Percentiles rank a stretch among this genome's conserved stretches.
Conservation (phyloP, 139 green algal species). For the Micromonas pusilla region DNA sequence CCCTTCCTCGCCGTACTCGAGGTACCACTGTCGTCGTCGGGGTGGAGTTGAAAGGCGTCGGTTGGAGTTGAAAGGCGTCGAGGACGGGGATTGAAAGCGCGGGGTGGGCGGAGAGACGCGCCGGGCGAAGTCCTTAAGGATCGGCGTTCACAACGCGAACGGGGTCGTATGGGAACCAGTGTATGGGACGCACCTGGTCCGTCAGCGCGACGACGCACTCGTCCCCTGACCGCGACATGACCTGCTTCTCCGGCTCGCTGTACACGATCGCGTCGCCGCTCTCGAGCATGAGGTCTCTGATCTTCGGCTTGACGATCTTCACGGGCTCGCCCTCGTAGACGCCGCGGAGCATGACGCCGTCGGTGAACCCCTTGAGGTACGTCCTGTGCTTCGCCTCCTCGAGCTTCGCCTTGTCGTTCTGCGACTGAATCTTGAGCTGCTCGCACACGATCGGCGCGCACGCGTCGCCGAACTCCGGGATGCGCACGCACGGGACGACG, state of each 20-base stretch:
- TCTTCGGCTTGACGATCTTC: constrained; percentile 78
- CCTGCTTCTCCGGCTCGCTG: constrained; percentile 62
- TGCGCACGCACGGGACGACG: constrained; percentile 94
- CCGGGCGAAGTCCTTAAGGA: too few relatives aligned
- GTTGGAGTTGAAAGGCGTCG: too few relatives aligned
- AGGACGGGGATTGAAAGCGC: too few relatives aligned
- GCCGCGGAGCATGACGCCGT: constrained; percentile 86
- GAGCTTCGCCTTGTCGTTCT: constrained; percentile 95
- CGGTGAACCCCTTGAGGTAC: constrained; percentile 97
- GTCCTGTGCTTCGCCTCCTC: constrained; percentile 86
- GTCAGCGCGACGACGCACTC: constrained; percentile 97
- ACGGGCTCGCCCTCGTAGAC: constrained; percentile 77
- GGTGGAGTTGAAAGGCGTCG: too few relatives aligned
- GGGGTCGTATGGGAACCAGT: too few relatives aligned
- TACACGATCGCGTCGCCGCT: constrained; percentile 72
- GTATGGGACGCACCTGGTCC: too few relatives aligned
- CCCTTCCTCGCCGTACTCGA: constrained; percentile 82
- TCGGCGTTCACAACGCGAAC: too few relatives aligned
- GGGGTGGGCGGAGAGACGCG: too few relatives aligned
- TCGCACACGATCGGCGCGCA: constrained; percentile 73
- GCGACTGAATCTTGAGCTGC: constrained; percentile 83
- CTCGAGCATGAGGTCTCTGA: constrained; percentile 76
- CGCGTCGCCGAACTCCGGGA: constrained; percentile 78
- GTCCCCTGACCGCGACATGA: constrained; percentile 82
- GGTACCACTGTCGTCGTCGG: too few relatives aligned